Evolutionary conservation across 2,329 filamentous ascomycete species (phyloP), one percentile per base, ranked within the genome.

Genomic region (Chrysoporthe puriensis): DNA sequence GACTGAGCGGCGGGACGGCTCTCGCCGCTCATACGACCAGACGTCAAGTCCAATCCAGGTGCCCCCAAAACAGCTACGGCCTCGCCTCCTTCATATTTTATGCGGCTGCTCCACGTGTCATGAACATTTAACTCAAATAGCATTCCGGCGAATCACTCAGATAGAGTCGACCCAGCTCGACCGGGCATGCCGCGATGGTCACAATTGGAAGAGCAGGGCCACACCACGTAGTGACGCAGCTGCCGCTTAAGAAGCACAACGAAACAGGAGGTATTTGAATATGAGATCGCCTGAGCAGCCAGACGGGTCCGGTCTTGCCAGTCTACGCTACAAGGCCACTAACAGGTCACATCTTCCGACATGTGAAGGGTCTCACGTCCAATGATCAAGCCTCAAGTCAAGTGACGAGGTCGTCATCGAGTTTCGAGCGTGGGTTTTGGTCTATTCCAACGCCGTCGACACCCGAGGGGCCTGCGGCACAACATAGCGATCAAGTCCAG

Each of bases 381-480:
- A 63, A 54, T 43, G 9, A 32, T 32, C 14, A 14, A 34, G n/a
- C 48, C 32, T 63, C n/a, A 44, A 18, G 3, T 8, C 9, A 26
- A 26, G 21, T 26, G 34, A 26, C 16, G 50, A 63, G n/a, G 62
- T n/a, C 48, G 62, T 63, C 62, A 63, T 63, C 36, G 50, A 54
- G 8, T 7, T 44, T 11, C 7, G 11, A 44, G 36, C n/a, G n/a
- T 40, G 6, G 36, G 18, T 6, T 43, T 26, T 26, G 26, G 26
- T 26, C 26, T 26, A 26, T 26, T 26, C 26, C n/a, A 14, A 18
- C 11, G 8, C 44, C 6, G 42, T 13, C 11, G 26, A 11, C 34
- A 40, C 1, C 9, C n/a, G n/a, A 60, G 16, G 14, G 32, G 18
- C 18, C 13, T 46, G 44, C 6, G 36, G 9, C 2, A 46, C 18